Evolutionary conservation across 345 rosid species (phyloP), one percentile per base, ranked within the genome.

Genomic region (Passiflora organensis): DNA sequence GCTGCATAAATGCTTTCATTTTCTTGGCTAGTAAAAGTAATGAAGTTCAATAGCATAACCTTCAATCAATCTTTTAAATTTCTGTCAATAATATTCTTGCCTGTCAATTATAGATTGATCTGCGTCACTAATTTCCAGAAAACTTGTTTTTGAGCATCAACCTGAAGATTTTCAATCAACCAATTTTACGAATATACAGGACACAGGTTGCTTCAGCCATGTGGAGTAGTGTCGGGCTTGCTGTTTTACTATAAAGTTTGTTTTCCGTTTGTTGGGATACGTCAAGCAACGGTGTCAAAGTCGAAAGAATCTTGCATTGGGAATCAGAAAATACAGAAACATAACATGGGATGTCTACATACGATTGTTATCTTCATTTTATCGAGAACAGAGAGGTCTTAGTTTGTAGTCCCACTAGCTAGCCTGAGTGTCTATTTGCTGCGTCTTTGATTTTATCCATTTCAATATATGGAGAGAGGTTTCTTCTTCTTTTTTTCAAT

Each of bases 391-490:
- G 25, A 51, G 9, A 42, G 12, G 43, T 28, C 54, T 5, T 28
- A 2, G 45, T 50, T 68, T 22, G 20, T 24, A 53, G 61, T 20
- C 63, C 67, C 17, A 39, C 63, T 16, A 23, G 23, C 63, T 16
- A 23, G 23, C 20, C 3, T 28, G 34, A 8, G 3, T 28, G 34
- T 8, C 34, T 51, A 43, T 36, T 36, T 19, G 58, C 15, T 43
- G 49, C 48, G 53, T 32, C 10, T 44, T 44, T 47, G 45, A 53
- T 61, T 55, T 32, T 20, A 21, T 51, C 44, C 53, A 5, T 6
- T 32, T 1, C 13, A 14, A 8, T 34, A 8, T 34, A 13, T 12
- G 55, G 19, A 19, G 41, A 28, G 38, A 58, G 51, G 14, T 13
- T 49, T 49, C 24, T 13, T 39, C 14, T 10, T 14, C 22, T 23